Base-by-base conservation (phyloP, 78 protist genomes). In the Dictyostelium citrinum region DNA sequence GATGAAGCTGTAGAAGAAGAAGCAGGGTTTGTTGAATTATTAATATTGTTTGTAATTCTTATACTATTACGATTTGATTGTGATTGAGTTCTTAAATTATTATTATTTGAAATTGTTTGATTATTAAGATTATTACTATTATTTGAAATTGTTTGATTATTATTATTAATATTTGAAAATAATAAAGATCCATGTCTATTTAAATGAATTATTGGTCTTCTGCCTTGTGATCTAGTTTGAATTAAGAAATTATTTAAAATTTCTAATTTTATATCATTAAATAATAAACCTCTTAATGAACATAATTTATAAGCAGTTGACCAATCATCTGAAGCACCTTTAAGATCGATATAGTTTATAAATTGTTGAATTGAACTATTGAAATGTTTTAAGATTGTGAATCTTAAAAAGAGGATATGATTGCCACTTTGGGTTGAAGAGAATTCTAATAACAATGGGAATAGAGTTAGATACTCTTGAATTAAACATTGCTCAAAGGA, bases 251-350 rank as follows among this genome's bases (percentile, higher is more conserved):
- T 75, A 20, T 33, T 61, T 22, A 93, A 68, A n/a, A 85, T 46
- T 24, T 83, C 86, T 14, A 77, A 31, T 81, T 93, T 93, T 5
- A 55, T 41, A 86, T 93, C 92, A 49, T 84, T 75, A 31, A 93
- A 81, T 58, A 81, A 58, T 22, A 91, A 46, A 74, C 95, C 95
- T 37, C 95, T 12, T 31, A 91, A 71, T 27, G 76, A 55, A 49
- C 88, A 83, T 11, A 91, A 55, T n/a, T 75, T 80, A 8, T 80
- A 91, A 20, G 95, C 78, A 12, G 83, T 77, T 9, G 95, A 82
- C 95, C 95, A 91, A 45, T 91, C 95, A 31, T 91, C 95, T 37
- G 77, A 49, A 7, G 83, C 84, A 37, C 79, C 85, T 37, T 76
- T 45, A 16, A 82, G 33, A 68, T 91, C 95, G 2, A 91, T 45